Evolutionary conservation across 306 rosid genomes (phyloP).

Genomic region (Lotus japonicus): DNA sequence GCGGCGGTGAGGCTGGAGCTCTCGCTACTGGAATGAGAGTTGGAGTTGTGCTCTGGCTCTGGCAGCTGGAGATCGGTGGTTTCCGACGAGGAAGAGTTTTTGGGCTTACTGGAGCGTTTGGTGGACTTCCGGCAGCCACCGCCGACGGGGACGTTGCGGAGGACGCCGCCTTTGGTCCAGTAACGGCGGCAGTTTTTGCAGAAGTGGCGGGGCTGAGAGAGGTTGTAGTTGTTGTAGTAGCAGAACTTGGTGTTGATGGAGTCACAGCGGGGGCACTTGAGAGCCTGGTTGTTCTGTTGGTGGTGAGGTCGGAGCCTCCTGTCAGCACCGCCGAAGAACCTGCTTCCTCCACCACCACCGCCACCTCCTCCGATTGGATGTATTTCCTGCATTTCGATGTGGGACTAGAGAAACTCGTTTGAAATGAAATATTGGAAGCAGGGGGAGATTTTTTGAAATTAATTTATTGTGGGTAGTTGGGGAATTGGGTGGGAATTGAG

Average conservation of each 20-base stretch:
- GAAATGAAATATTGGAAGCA: no score
- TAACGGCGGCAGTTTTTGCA: constrained; percentile 95
- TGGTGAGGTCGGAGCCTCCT: constrained; percentile 51
- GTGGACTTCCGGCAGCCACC: constrained; percentile 95
- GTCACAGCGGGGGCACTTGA: constrained; percentile 91
- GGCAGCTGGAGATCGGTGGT: not conserved
- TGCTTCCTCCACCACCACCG: constrained; percentile 25
- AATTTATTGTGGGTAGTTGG: not conserved
- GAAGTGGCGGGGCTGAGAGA: constrained; percentile 98
- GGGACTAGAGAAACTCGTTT: no score
- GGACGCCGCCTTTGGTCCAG: constrained; percentile 99
- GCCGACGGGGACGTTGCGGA: constrained; percentile 97
- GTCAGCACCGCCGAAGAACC: constrained; percentile 57
- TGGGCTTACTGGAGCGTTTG: constrained; percentile 53
- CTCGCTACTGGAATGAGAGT: constrained; percentile 82
- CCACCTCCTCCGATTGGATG: constrained; percentile 41
- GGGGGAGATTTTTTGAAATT: not conserved
- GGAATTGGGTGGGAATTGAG: not conserved
- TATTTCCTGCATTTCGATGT: constrained; percentile 71
- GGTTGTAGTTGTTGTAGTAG: constrained; percentile 92
- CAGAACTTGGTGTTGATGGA: constrained; percentile 94
- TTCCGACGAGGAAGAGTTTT: constrained; percentile 14
- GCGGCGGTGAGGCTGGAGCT: constrained; percentile 84
- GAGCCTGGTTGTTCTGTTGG: constrained; percentile 39
- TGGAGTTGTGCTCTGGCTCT: constrained; percentile 38